Evolutionary conservation across 2,329 filamentous ascomycete species (phyloP).

Genomic region (Leptographium lundbergii): DNA sequence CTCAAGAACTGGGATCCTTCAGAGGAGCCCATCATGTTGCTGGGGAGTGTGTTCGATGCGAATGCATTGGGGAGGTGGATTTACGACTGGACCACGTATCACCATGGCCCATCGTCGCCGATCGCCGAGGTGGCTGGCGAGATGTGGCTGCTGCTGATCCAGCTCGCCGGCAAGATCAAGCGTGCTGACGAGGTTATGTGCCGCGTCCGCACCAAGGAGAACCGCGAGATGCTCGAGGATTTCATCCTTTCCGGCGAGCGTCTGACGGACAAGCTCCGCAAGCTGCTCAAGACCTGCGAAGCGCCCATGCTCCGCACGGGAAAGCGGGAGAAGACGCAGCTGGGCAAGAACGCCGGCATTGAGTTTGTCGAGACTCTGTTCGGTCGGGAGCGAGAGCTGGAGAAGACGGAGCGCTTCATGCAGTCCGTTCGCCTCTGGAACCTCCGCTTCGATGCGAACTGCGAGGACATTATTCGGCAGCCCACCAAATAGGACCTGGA

Average conservation of each 20-base stretch:
- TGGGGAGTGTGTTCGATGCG: constrained; percentile 92
- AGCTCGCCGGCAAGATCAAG: constrained; percentile 88
- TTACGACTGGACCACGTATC: constrained; percentile 97
- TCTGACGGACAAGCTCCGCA: constrained; percentile 72
- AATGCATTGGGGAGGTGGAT: constrained; percentile 99
- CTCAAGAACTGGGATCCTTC: constrained; percentile 97
- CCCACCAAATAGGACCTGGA: constrained; percentile 34
- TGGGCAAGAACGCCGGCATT: constrained; percentile 83
- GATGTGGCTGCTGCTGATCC: constrained; percentile 88
- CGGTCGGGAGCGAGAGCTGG: constrained; percentile 76
- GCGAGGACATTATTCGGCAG: constrained; percentile 68
- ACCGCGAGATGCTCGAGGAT: constrained; percentile 71
- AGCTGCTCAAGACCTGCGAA: constrained; percentile 82
- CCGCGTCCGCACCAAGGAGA: constrained; percentile 59
- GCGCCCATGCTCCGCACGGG: constrained; percentile 83
- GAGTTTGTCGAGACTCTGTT: constrained; percentile 97
- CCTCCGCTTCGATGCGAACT: constrained; percentile 91
- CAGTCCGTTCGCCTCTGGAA: constrained; percentile 77
- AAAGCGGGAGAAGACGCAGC: constrained; percentile 61
- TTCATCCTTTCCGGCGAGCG: constrained; percentile 84
- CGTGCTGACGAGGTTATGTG: constrained; percentile 67
- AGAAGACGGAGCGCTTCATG: constrained; percentile 89
- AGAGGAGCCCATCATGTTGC: constrained; percentile 84
- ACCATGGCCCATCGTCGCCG: constrained; percentile 67
- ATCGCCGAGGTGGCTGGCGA: constrained; percentile 88